These are phyloP conservation scores for Claviceps quebecensis DNA, from an alignment of 2,329 filamentous ascomycete genomes.

Conservation along the genomic window DNA sequence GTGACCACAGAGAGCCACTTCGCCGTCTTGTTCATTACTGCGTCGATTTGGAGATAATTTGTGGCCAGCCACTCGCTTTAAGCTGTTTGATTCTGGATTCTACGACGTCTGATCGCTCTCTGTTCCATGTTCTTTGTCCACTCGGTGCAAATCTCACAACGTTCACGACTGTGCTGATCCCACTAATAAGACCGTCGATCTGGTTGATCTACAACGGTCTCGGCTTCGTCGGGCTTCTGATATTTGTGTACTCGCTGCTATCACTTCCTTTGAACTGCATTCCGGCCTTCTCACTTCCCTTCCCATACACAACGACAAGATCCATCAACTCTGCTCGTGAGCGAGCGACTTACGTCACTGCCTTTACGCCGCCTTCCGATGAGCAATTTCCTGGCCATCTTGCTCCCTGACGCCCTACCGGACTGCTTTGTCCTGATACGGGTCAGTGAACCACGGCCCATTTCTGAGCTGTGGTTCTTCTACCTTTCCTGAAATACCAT, in stretches of 20 bases:
- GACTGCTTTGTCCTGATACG: slow-evolving; percentile 6
- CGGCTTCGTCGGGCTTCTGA: not conserved
- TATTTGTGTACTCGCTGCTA: not conserved
- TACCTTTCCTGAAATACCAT: slow-evolving; percentile 21
- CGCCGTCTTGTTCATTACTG: not conserved
- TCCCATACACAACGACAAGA: not conserved
- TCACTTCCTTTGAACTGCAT: not conserved
- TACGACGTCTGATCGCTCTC: too few relatives aligned
- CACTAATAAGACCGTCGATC: not conserved
- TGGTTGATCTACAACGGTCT: not conserved
- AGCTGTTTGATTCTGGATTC: not conserved
- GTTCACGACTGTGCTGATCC: not conserved
- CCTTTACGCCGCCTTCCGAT: not conserved
- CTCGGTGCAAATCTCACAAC: not conserved
- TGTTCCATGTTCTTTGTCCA: not conserved
- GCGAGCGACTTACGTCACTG: not conserved
- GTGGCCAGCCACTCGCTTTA: not conserved
- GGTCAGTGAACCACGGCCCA: slow-evolving; percentile 11
- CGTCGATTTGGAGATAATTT: not conserved
- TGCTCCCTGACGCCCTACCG: not conserved
- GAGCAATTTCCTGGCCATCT: not conserved
- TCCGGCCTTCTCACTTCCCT: too few relatives aligned
- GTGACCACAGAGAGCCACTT: not conserved
- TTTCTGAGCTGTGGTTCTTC: slow-evolving; percentile 20
- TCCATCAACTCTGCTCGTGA: not conserved